Percentiles rank a stretch among this genome's conserved stretches.
These are phyloP conservation scores for Quercus phellos DNA, from an alignment of 331 rosid species.

Conservation along the genomic window DNA sequence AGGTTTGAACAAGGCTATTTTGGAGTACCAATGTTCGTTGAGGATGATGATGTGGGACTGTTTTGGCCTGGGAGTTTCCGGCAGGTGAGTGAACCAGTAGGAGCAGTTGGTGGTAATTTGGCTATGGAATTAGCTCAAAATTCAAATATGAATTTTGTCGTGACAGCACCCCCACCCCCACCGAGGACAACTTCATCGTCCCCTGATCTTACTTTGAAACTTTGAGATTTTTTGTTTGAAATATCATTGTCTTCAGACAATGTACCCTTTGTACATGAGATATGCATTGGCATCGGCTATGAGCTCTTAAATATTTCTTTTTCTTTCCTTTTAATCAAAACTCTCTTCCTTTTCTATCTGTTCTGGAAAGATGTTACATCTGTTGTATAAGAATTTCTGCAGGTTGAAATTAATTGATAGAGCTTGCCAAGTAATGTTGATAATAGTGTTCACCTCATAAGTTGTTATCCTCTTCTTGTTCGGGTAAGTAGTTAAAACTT, in stretches of 20 bases:
- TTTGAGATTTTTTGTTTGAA: constrained; percentile 35
- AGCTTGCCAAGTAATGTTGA: background rate
- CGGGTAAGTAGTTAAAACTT: background rate
- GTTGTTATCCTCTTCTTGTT: background rate
- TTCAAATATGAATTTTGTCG: constrained; percentile 30
- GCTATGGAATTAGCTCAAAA: constrained; percentile 26
- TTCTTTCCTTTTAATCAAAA: background rate
- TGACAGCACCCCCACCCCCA: constrained; percentile 28
- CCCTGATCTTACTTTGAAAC: constrained; percentile 86
- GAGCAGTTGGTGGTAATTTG: constrained; percentile 14
- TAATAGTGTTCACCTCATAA: background rate
- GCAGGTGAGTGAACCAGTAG: constrained; percentile 33
- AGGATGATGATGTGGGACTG: constrained; percentile 53
- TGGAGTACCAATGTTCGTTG: constrained; percentile 46
- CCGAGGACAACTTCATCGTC: constrained; percentile 40
- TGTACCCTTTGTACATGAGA: constrained; percentile 47
- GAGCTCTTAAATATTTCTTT: background rate
- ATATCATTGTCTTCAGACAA: constrained; percentile 9
- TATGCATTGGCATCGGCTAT: constrained; percentile 37
- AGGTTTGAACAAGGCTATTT: constrained; percentile 51
- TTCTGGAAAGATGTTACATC: background rate
- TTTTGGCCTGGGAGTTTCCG: constrained; percentile 94
- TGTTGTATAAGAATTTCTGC: background rate
- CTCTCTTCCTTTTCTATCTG: background rate
- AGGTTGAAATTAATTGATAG: background rate